phyloP scores from a whole-genome alignment of 805 yeast species.

The Zygotorulaspora sp. region DNA sequence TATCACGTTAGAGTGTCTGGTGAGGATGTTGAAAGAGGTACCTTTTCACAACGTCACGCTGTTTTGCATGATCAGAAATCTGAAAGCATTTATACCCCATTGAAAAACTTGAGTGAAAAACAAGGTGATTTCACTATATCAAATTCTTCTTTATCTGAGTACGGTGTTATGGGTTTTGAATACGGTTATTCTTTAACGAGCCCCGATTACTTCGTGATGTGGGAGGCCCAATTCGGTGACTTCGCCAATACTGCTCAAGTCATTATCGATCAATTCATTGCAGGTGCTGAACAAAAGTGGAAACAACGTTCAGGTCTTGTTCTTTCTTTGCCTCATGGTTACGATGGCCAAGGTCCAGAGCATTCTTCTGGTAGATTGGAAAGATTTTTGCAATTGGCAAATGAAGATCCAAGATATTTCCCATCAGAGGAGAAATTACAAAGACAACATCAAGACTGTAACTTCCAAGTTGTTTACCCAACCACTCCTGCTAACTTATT shows the following conservation, averaged over 20 bases:
- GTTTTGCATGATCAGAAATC: slow-evolving; percentile 93
- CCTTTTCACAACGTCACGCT: slow-evolving; percentile 99
- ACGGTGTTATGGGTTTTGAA: slow-evolving; percentile 99
- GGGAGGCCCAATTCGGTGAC: slow-evolving; percentile 99
- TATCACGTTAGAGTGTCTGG: slow-evolving; percentile 96
- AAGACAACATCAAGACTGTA: slow-evolving; percentile 98
- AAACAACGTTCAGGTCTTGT: slow-evolving; percentile 97
- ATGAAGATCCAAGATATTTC: slow-evolving; percentile 93
- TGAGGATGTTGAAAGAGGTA: slow-evolving; percentile 99
- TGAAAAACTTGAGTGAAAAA: slow-evolving; percentile 68
- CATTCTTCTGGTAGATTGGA: slow-evolving; percentile 97
- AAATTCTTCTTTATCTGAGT: slow-evolving; percentile 95
- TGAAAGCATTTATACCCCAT: slow-evolving; percentile 79
- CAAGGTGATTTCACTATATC: slow-evolving; percentile 86
- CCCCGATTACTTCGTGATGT: slow-evolving; percentile 93
- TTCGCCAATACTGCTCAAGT: slow-evolving; percentile 99
- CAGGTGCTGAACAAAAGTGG: slow-evolving; percentile 98
- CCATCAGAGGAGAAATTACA: slow-evolving; percentile 84
- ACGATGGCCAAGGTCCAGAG: slow-evolving; percentile 99
- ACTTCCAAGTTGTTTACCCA: slow-evolving; percentile 97
- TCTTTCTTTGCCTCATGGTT: slow-evolving; percentile 95
- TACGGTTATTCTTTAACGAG: slow-evolving; percentile 97
- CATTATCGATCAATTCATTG: slow-evolving; percentile 90
- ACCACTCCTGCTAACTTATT: slow-evolving; percentile 95
- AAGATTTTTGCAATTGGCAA: slow-evolving; percentile 91